Evolutionary conservation across 2,329 filamentous ascomycete species (phyloP), one percentile per base, ranked within the genome.

Genomic region (Trichoderma endophyticum): DNA sequence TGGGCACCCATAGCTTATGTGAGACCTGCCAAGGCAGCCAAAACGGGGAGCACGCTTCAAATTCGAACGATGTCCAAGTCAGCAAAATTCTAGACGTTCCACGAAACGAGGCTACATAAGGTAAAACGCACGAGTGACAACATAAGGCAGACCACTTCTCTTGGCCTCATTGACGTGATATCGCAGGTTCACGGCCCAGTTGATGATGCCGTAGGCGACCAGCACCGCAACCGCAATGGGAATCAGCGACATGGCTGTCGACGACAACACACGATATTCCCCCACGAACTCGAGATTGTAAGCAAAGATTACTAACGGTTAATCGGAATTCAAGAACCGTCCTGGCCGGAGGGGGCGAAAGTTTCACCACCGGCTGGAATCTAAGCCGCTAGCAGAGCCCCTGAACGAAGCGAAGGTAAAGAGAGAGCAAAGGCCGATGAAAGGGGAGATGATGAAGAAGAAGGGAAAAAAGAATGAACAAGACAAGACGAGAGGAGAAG

Each of bases 11-110:
- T 54, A 90, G 73, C 65, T 79, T 79, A 75, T 85, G 83, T 2
- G 87, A 86, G 30, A 90, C 76, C 70, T 90, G 83, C 87, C 89
- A 92, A 26, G 84, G 76, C 18, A 83, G 75, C 74, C 85, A 86
- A 77, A 87, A 86, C 1, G 86, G 83, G 24, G 81, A 83, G 56
- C 83, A 78, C 15, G 87, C 87, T 89, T 48, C 60, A 8, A 28
- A 59, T 64, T 30, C 15, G 15, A 18, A 59, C 12, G 18, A 21
- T 6, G 32, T 21, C 15, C 21, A n/a, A 34, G 32, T 72, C 48
- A 72, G 71, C 30, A n/a, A 1, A 43, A 2, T 6, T 18, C 8
- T 51, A 24, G 28, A 48, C 6, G 0, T 21, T 12, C 15, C 18
- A 26, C 30, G 18, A 24, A 18, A 15, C 15, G 18, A 9, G 48